Percentiles rank a stretch among this genome's conserved stretches.
Evolutionary conservation across 2,329 filamentous ascomycete species (phyloP).

Genomic region (Ophiocordyceps australis): DNA sequence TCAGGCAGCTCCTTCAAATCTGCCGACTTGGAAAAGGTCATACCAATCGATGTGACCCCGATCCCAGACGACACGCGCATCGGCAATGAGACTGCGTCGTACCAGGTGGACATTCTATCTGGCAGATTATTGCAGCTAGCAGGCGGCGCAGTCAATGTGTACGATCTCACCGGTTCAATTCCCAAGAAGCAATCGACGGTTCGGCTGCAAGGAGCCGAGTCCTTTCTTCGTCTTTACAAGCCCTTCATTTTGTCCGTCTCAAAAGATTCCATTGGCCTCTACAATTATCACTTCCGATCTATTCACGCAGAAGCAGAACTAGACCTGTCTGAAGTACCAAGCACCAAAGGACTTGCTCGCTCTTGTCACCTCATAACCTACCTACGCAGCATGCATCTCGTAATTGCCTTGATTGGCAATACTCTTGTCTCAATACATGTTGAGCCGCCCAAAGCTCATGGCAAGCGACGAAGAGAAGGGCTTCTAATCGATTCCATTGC

Average conservation of each 20-base stretch:
- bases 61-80: too few relatives aligned
- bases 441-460: constrained; percentile 38
- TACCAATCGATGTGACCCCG: constrained; percentile 20
- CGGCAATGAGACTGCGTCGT: too few relatives aligned
- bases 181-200: constrained; percentile 41
- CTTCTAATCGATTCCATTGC: constrained; percentile 59
- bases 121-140: constrained; percentile 45
- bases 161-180: constrained; percentile 43
- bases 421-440: constrained; percentile 51
- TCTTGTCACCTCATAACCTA: constrained; percentile 35
- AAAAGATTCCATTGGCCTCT: constrained; percentile 35
- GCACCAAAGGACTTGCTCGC: constrained; percentile 15
- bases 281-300: constrained; percentile 51
- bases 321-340: constrained; percentile 21
- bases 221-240: constrained; percentile 48
- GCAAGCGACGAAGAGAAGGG: constrained; percentile 38
- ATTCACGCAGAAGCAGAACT: constrained; percentile 31
- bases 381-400: constrained; percentile 47
- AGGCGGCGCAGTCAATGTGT: constrained; percentile 35
- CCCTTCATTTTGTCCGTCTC: constrained; percentile 48
- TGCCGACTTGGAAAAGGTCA: constrained; percentile 15
- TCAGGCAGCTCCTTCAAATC: constrained; percentile 7
- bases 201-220: constrained; percentile 30
- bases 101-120: constrained; percentile 41
- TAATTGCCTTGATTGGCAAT: constrained; percentile 44